Evolutionary conservation across 192 early-diverging fungal species (phyloP), one percentile per base, ranked within the genome.

Genomic region (Kappamyces sp.): DNA sequence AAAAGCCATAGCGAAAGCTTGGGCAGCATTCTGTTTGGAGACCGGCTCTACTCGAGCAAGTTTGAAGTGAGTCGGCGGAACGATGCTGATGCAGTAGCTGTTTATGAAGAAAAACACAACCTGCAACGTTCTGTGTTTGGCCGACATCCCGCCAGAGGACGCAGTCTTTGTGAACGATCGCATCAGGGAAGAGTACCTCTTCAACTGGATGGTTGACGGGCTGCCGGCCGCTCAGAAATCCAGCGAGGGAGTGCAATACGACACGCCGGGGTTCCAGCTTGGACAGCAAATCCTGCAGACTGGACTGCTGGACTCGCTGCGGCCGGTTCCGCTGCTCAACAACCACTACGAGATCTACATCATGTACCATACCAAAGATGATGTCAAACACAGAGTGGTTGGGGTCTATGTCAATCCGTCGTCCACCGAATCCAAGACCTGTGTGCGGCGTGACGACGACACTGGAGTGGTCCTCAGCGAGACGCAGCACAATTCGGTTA

Each of bases 11-110:
- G 84, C 32, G 93, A 96, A 67, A 87, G 84, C 7, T 75, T 98
- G 48, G 95, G 95, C 35, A 86, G 84, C 50, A 93, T 96, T 45
- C 67, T 98, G 42, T 94, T 98, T 83, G 95, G 95, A 1, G 93
- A 98, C 58, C 84, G 95, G 41, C 86, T 98, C 59, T 91, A 85
- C 59, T 74, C 73, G 50, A 96, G 93, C 1, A 74, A 74, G 1
- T 91, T 90, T 64, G 66, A 91, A 64, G 85, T 93, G 69, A 70
- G 63, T 33, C 11, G 14, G 39, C 32, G 37, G 15, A 15, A 12
- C 39, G 54, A 15, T 58, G 45, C 33, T 42, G 33, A 15, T 11
- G 11, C 33, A 22, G 35, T 68, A 90, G 87, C 66, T 91, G 46
- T 42, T 73, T n/a, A 86, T 91, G 78, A 61, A 66, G n/a, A 65